These are phyloP conservation scores for Tetraselmis striata DNA, from an alignment of 139 green algal species.

Conservation along the genomic window DNA sequence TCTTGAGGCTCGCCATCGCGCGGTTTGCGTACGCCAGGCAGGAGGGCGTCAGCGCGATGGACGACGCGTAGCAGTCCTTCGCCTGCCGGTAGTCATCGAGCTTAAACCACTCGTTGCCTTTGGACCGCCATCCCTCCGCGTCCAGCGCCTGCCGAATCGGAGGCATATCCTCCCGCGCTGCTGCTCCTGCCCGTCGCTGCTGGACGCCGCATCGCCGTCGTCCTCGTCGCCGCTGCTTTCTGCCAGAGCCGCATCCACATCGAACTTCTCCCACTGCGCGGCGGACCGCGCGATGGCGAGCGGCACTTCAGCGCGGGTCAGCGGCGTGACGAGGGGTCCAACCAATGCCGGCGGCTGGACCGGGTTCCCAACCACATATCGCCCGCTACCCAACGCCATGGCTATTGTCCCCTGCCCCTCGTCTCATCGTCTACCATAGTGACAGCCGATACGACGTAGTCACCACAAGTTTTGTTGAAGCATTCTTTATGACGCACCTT, in stretches of 20 bases:
- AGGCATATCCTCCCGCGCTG: not conserved
- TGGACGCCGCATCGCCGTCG: not conserved
- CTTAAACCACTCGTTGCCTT: not conserved
- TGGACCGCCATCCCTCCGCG: not conserved
- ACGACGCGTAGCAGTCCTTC: slow-evolving; percentile 44
- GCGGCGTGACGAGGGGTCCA: no score
- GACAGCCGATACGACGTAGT: no score
- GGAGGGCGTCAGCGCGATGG: slow-evolving; percentile 36
- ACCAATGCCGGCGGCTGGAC: no score
- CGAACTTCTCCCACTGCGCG: slow-evolving; percentile 71
- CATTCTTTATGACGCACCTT: no score
- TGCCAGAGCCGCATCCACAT: slow-evolving; percentile 49
- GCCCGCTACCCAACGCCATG: no score
- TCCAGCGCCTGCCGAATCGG: not conserved
- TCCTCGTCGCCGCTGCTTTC: slow-evolving; percentile 22
- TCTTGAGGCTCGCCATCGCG: slow-evolving; percentile 60
- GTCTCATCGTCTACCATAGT: no score
- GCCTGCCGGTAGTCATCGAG: slow-evolving; percentile 39
- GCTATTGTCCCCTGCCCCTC: no score
- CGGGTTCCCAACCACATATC: no score
- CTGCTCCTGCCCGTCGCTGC: not conserved
- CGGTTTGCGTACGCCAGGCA: slow-evolving; percentile 57
- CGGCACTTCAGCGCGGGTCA: no score
- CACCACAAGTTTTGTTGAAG: no score
- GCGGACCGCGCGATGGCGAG: no score